Evolutionary conservation across 78 protist species (phyloP).

Genomic region (Dictyostelium firmibasis): DNA sequence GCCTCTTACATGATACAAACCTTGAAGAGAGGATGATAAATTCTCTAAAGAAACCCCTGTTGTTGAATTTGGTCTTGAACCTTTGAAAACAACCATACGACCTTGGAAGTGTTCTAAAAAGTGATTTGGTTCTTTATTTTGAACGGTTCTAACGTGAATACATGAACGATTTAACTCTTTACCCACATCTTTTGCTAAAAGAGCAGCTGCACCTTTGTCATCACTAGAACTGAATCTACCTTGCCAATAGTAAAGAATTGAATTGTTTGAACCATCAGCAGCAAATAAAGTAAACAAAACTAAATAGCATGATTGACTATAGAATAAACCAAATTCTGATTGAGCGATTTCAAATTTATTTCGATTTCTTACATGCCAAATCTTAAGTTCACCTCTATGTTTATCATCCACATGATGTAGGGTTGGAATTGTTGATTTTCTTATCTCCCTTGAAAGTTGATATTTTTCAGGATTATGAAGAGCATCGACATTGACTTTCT

Average conservation of each 20-base stretch:
- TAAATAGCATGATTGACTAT: conserved; percentile 14
- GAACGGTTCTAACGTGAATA: conserved; percentile 44
- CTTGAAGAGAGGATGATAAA: not conserved
- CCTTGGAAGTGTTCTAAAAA: conserved; percentile 18
- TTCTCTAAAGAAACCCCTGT: not conserved
- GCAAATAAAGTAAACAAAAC: conserved; percentile 8
- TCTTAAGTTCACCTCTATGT: conserved; percentile 10
- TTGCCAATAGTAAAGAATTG: conserved; percentile 24
- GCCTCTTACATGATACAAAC: conserved; percentile 29
- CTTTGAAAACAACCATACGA: conserved; percentile 33
- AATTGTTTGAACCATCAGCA: not conserved
- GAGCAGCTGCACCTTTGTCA: conserved; percentile 20
- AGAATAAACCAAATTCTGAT: conserved; percentile 33
- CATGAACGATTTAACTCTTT: not conserved
- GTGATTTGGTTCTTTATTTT: conserved; percentile 44
- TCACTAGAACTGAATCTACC: conserved; percentile 13
- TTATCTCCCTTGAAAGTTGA: not conserved
- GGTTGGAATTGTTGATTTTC: conserved; percentile 22
- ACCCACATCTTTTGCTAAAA: conserved; percentile 22
- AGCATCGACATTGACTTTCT: conserved; percentile 24
- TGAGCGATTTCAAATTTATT: not conserved
- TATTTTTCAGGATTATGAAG: conserved; percentile 46
- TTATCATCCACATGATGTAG: not conserved
- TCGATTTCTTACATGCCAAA: conserved; percentile 19
- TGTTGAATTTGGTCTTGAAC: not conserved